phyloP scores from a whole-genome alignment of 495 filamentous ascomycete genomes.

The Talaromyces thailandensis region DNA sequence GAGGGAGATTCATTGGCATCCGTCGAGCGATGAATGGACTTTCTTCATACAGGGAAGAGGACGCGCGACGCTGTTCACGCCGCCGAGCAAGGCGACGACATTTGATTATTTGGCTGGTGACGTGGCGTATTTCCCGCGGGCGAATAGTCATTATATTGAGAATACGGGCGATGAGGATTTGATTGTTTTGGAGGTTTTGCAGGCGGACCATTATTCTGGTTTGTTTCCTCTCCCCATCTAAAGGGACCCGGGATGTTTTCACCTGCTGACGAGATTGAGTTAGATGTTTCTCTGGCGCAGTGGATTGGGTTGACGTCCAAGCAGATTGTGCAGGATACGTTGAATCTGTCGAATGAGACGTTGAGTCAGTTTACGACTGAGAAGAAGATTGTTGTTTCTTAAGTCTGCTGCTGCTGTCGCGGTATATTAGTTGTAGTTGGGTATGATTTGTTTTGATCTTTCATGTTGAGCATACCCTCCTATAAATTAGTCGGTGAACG shows the following conservation, averaged over 20 bases:
- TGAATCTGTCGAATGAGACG: slow-evolving; percentile 46
- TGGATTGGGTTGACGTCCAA: slow-evolving; percentile 54
- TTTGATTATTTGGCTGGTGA: slow-evolving; percentile 73
- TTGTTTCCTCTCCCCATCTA: neutral
- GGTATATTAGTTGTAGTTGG: neutral
- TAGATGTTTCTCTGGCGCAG: slow-evolving; percentile 55
- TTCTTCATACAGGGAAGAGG: slow-evolving; percentile 64
- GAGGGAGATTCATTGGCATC: slow-evolving; percentile 67
- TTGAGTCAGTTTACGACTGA: slow-evolving; percentile 48
- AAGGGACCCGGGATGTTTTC: neutral
- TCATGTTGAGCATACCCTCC: too few species aligned
- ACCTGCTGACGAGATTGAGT: neutral
- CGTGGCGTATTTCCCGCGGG: slow-evolving; percentile 59
- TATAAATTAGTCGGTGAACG: too few species aligned
- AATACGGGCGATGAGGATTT: slow-evolving; percentile 62
- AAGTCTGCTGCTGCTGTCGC: neutral
- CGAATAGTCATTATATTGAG: slow-evolving; percentile 63
- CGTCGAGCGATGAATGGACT: slow-evolving; percentile 64
- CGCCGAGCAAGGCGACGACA: slow-evolving; percentile 48
- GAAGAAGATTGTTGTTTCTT: slow-evolving; percentile 47
- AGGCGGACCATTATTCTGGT: slow-evolving; percentile 54
- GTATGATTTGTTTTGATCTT: neutral
- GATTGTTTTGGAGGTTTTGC: slow-evolving; percentile 61
- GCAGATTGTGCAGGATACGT: slow-evolving; percentile 55
- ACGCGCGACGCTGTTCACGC: slow-evolving; percentile 57